Evolutionary conservation across 176 grass and related monocot species (phyloP), one percentile per base, ranked within the genome.

Genomic region (Juncus inflexus): DNA sequence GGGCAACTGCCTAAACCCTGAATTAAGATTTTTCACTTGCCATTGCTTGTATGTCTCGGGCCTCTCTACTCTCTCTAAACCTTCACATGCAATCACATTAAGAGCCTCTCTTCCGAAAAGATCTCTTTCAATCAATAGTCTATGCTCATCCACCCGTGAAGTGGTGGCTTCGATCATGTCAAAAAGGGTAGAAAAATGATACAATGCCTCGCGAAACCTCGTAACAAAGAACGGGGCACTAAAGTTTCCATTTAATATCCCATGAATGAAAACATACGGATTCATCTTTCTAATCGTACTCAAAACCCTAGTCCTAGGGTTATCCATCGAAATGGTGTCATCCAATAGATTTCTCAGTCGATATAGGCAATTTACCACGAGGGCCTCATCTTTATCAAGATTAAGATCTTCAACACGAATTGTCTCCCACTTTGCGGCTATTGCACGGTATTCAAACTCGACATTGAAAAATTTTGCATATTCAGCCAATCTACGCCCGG

Each of bases 391-490:
- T 37, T 81, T 49, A 8, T 69, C 67, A 60, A 86, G 73, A 16
- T 69, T 62, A 10, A 81, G 74, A 68, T 86, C 74, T 41, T 81
- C 50, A 6, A 69, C 58, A 43, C 43, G 50, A 53, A 86, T 81
- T 11, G 52, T 76, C 50, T 86, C 83, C 78, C 78, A 86, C 37
- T 49, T 60, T 38, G 78, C 73, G 12, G 74, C 67, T 42, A 86
- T 86, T 50, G 61, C 72, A 41, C 77, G 67, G 40, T 81, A 81
- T 36, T 81, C 66, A 13, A 86, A 86, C 35, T 61, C 73, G 6
- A 86, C 50, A 5, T 76, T 42, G 36, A 86, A 86, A 55, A 67
- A 59, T 40, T 69, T 59, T 19, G 83, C 78, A 50, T 86, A 86
- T 43, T 81, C 78, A 7, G 60, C 67, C 10, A 86, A 60, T 50